These are phyloP conservation scores for Thalassiosira exigua DNA, from an alignment of 352 stramenopile genomes.

Conservation along the genomic window DNA sequence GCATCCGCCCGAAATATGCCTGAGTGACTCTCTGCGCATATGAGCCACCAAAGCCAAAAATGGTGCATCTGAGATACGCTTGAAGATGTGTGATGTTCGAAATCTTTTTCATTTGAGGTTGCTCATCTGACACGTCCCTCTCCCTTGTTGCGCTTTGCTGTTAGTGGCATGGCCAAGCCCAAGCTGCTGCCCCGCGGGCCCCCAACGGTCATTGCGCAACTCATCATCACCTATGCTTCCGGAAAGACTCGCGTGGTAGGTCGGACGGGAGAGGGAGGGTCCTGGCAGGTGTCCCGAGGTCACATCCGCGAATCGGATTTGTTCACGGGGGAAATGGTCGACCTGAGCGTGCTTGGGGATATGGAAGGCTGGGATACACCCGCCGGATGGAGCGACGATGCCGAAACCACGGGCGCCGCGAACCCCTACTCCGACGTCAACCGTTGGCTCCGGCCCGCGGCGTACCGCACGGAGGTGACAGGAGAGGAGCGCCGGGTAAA, in stretches of 20 bases:
- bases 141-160: too few species aligned
- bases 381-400: conserved; percentile 13
- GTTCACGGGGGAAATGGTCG: conserved; percentile 54
- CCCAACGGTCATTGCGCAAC: conserved; percentile 34
- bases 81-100: too few species aligned
- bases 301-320: conserved; percentile 50
- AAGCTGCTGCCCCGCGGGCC: conserved; percentile 28
- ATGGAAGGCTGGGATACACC: conserved; percentile 55
- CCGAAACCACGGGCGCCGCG: not conserved
- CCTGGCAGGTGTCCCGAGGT: conserved; percentile 35
- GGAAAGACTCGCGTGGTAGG: conserved; percentile 22
- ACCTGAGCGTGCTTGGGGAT: conserved; percentile 16
- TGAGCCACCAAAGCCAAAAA: too few species aligned
- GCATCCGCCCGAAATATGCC: too few species aligned
- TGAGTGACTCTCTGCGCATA: too few species aligned
- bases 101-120: too few species aligned
- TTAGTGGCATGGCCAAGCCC: conserved; percentile 32
- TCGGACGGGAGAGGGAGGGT: conserved; percentile 2
- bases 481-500: conserved; percentile 16
- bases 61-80: too few species aligned
- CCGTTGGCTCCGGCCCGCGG: conserved; percentile 22
- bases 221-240: conserved; percentile 19
- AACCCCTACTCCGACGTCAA: not conserved
- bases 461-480: conserved; percentile 36
- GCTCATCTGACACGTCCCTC: too few species aligned